Conservation (phyloP, 129 eudicot species). For the Arctium minus region DNA sequence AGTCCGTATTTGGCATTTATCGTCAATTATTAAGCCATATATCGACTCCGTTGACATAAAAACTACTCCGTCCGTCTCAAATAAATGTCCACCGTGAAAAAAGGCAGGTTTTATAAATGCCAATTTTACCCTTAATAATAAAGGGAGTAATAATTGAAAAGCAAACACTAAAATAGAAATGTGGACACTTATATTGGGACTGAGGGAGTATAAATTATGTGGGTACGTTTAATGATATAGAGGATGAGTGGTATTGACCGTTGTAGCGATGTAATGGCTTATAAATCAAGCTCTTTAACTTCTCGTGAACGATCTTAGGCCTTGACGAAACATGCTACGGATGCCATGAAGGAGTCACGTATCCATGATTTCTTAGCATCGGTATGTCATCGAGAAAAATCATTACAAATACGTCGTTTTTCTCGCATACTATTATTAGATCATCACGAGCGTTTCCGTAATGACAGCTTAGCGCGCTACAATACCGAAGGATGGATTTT, state of each 20-base stretch:
- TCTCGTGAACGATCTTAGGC: slow-evolving; percentile 44
- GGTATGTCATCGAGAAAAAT: slow-evolving; percentile 34
- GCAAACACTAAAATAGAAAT: not conserved
- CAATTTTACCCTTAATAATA: not conserved
- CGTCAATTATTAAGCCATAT: too few relatives aligned
- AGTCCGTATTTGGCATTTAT: not conserved
- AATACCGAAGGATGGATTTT: slow-evolving; percentile 84
- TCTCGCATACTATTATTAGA: not conserved
- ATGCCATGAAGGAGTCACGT: slow-evolving; percentile 96
- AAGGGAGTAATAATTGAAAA: not conserved
- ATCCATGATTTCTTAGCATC: slow-evolving; percentile 73
- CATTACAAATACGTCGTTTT: not conserved
- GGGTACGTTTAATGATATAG: not conserved
- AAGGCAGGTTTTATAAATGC: not conserved
- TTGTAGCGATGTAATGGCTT: not conserved
- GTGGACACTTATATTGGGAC: not conserved
- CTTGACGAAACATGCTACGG: slow-evolving; percentile 79
- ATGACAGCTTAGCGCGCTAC: slow-evolving; percentile 81
- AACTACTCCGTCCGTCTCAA: not conserved
- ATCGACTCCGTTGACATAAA: not conserved
- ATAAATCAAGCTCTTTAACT: not conserved
- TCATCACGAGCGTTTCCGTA: not conserved
- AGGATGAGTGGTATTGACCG: not conserved
- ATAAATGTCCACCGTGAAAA: not conserved
- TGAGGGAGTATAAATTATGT: not conserved